These are phyloP conservation scores for Leccinum pseudoinsigne DNA, from an alignment of 1,284 basidiomycete species.

Conservation along the genomic window DNA sequence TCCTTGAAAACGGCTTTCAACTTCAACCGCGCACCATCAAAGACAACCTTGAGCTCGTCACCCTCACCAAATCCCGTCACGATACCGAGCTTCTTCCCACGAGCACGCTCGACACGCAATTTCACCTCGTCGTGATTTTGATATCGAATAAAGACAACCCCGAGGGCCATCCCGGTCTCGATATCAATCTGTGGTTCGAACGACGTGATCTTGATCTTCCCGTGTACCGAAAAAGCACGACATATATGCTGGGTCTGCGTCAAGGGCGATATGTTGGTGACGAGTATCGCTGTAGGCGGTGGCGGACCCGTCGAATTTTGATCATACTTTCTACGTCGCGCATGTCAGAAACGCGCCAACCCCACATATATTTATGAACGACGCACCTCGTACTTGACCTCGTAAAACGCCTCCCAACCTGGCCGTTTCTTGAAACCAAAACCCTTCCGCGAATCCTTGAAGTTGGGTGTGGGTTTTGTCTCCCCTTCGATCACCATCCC, in stretches of 20 bases:
- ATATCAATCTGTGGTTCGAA: slow-evolving; percentile 84
- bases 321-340: slow-evolving; percentile 68
- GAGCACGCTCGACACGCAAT: slow-evolving; percentile 60
- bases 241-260: slow-evolving; percentile 68
- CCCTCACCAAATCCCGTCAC: slow-evolving; percentile 36
- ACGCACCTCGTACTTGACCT: slow-evolving; percentile 64
- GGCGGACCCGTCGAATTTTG: slow-evolving; percentile 69
- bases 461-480: slow-evolving; percentile 32
- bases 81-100: slow-evolving; percentile 49
- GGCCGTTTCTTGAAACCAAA: slow-evolving; percentile 42
- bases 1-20: slow-evolving; percentile 61
- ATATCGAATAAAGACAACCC: slow-evolving; percentile 81
- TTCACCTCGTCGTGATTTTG: slow-evolving; percentile 58
- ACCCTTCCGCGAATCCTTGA: slow-evolving; percentile 57
- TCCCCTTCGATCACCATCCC: slow-evolving; percentile 57
- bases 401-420: slow-evolving; percentile 45
- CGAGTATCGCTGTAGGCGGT: slow-evolving; percentile 76
- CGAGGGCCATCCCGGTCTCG: slow-evolving; percentile 79
- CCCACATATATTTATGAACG: slow-evolving; percentile 1
- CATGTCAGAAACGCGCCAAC: slow-evolving; percentile 13
- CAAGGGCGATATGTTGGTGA: slow-evolving; percentile 73
- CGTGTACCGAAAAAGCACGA: slow-evolving; percentile 69
- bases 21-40: slow-evolving; percentile 61
- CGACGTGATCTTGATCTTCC: slow-evolving; percentile 52
- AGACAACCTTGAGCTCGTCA: slow-evolving; percentile 56